Percentiles rank a stretch among this genome's conserved stretches.
Evolutionary conservation across 2,329 filamentous ascomycete species (phyloP).

Genomic region (Trichoderma sp.): DNA sequence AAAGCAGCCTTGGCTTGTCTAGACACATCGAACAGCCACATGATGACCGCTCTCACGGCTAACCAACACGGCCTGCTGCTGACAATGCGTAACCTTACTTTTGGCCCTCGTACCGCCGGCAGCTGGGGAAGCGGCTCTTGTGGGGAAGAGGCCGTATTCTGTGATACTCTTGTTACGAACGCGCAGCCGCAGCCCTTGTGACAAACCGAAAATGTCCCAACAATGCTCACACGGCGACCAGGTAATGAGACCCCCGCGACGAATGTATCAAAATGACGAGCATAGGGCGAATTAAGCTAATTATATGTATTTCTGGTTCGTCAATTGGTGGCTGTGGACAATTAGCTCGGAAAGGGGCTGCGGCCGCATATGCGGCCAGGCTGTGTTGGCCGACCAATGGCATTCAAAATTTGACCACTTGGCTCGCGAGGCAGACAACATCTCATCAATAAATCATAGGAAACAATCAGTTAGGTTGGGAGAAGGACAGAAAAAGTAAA

Average conservation of each 20-base stretch:
- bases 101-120: neutral
- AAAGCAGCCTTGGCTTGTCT: neutral
- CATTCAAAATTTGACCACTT: neutral
- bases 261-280: neutral
- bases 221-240: neutral
- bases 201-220: neutral
- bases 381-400: slow-evolving; percentile 20
- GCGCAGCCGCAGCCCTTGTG: neutral
- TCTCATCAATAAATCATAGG: neutral
- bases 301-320: neutral
- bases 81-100: slow-evolving; percentile 19
- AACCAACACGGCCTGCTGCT: slow-evolving; percentile 21
- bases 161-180: neutral
- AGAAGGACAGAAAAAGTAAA: neutral
- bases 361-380: slow-evolving; percentile 31
- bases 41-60: neutral
- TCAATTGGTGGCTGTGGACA: slow-evolving; percentile 17
- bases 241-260: neutral
- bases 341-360: slow-evolving; percentile 13
- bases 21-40: neutral
- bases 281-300: neutral
- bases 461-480: neutral
- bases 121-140: neutral
- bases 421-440: slow-evolving; percentile 16
- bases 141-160: neutral